Evolutionary conservation across 257 asterid species (phyloP), one percentile per base, ranked within the genome.

Genomic region (Capsicum baccatum): DNA sequence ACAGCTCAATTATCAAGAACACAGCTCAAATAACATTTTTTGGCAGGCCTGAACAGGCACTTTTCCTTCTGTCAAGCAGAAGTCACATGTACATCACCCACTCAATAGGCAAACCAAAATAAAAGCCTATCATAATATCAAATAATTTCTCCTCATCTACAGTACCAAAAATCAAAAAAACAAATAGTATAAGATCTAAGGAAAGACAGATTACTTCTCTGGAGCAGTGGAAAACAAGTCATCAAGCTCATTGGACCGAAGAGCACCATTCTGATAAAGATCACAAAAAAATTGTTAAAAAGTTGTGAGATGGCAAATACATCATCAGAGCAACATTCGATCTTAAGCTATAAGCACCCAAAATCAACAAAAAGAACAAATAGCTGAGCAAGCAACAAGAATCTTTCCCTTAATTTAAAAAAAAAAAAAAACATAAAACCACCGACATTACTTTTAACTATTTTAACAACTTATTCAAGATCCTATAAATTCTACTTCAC

Each of bases 181-280:
- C 66, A 9, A 35, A 56, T 35, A 50, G 55, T 39, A 62, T 57
- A 76, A 33, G 64, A 83, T 55, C 80, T 54, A 47, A 80, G 70
- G 83, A 83, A 76, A 85, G 83, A n/a, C 58, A 69, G 47, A 90
- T 90, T 96, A 97, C 99, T 92, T 95, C 83, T 97, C 99, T 21
- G 99, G 99, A 15, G 99, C 97, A 9, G 98, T 93, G 68, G 98
- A 97, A 88, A 95, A 97, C 86, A 97, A 87, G 88, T 97, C 98
- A n/a, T 97, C 99, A 81, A 97, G 91, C 89, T 97, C 99, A 58
- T 89, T 89, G 80, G 91, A 66, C 80, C 94, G 93, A 84, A 97
- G 99, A 59, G 95, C 92, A 83, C 96, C 97, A 90, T 95, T 99
- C 99, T 97, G 86, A 86, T 86, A 68, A 89, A 86, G 85, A 89